Evolutionary conservation across 202 grass and related monocot genomes (phyloP), one percentile per base, ranked within the genome.

Genomic region (Brachypodium distachyon): DNA sequence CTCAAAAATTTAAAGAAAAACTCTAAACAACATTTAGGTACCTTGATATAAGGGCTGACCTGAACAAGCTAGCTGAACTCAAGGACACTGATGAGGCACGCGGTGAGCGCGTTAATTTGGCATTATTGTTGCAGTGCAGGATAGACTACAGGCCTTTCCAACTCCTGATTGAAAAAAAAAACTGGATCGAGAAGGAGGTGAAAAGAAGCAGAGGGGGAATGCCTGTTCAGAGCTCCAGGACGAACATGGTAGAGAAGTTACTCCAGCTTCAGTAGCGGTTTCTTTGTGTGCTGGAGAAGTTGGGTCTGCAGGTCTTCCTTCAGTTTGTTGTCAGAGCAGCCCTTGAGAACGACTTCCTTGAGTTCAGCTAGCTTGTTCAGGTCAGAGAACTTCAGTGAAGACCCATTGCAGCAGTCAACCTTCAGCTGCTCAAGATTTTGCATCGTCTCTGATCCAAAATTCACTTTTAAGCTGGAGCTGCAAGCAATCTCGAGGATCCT

Each of bases 211-310:
- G 11, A 43, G 6, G 2, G 0, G 17, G 9, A 39, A 14, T 41
- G 37, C 7, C 19, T 12, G 4, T 25, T 39, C 38, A 13, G 6
- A 61, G 47, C 4, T 16, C 36, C 25, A 29, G 13, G 27, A 17
- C 5, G 27, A 58, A 58, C 55, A 27, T 31, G 27, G 4, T 7
- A 13, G n/a, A n/a, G n/a, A n/a, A n/a, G n/a, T 4, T 40, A 1
- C 6, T 39, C 44, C 40, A 5, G 13, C 16, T 46, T 58, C 12
- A 58, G 58, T 25, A 8, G 0, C 3, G 49, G 62, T 0, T 68
- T 21, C 0, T 1, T 12, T 10, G 0, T 6, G 17, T 56, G 36
- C 1, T 14, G 0, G 4, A 0, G 0, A 1, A 80, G 40, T 19
- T 9, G 52, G 5, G 0, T 19, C 66, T 50, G 3, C 77, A 71